Percentiles rank a stretch among this genome's conserved stretches.
Evolutionary conservation across 257 asterid genomes (phyloP).

Genomic region (Rhazya stricta): DNA sequence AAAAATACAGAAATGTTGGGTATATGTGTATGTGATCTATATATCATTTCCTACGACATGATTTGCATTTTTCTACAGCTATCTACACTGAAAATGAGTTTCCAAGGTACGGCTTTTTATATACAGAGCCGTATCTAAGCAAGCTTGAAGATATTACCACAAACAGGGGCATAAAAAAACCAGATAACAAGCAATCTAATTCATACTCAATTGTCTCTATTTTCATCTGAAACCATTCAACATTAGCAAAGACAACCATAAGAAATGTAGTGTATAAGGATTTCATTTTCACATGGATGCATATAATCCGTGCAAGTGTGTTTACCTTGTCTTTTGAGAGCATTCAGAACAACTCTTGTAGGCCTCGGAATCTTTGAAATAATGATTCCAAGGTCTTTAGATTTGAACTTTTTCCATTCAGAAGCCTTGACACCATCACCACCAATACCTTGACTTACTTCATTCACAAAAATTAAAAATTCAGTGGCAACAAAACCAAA

Average conservation of each 20-base stretch:
- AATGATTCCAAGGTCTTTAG: conserved; percentile 72
- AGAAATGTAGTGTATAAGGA: too few species aligned
- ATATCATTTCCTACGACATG: not conserved
- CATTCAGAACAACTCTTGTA: conserved; percentile 64
- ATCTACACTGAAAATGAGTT: not conserved
- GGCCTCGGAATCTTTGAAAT: conserved; percentile 64
- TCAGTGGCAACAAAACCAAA: not conserved
- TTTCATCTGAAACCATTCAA: not conserved
- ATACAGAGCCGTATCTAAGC: not conserved
- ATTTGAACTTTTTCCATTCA: conserved; percentile 61
- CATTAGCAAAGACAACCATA: not conserved
- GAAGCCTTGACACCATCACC: conserved; percentile 20
- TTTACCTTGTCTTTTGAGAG: conserved; percentile 64
- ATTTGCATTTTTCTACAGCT: not conserved
- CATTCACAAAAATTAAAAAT: conserved; percentile 22
- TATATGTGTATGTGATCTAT: not conserved
- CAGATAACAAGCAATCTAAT: not conserved
- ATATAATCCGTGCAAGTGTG: too few species aligned
- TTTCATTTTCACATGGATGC: too few species aligned
- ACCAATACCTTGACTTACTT: conserved; percentile 22
- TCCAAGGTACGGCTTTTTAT: not conserved
- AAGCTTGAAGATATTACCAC: not conserved
- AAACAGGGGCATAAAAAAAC: not conserved
- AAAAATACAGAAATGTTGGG: not conserved
- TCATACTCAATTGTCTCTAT: not conserved